Conservation (phyloP, 352 stramenopile genomes). For the Phytopythium delawarense region DNA sequence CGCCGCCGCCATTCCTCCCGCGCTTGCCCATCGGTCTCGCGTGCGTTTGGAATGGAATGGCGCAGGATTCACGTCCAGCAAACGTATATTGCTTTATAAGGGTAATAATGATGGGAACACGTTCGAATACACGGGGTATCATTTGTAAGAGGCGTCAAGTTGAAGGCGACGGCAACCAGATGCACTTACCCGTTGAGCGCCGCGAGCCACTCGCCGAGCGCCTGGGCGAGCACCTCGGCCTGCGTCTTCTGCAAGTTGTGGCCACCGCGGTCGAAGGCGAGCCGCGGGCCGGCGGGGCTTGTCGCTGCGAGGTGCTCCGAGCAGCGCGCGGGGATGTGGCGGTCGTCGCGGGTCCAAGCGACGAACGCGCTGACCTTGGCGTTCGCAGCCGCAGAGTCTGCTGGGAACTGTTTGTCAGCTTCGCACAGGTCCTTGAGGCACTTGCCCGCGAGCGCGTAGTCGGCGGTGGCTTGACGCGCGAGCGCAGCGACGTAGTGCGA, state of each 20-base stretch:
- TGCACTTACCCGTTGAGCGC: background rate
- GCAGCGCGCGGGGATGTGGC: constrained; percentile 55
- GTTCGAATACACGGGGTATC: background rate
- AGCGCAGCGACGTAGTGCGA: background rate
- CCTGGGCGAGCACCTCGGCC: constrained; percentile 26
- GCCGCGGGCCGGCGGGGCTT: constrained; percentile 27
- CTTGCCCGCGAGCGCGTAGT: background rate
- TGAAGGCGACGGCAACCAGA: background rate
- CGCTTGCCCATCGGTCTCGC: constrained; percentile 20
- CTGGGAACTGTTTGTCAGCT: background rate
- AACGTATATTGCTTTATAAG: background rate
- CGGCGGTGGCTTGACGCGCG: background rate
- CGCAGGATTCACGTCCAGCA: background rate
- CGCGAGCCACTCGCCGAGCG: constrained; percentile 42
- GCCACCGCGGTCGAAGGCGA: constrained; percentile 44
- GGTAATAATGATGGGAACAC: background rate
- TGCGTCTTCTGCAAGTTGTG: constrained; percentile 81
- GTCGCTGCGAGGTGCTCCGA: constrained; percentile 29
- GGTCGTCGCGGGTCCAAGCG: constrained; percentile 54
- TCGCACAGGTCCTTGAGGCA: background rate
- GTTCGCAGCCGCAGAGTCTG: too few relatives aligned
- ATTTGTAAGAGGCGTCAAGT: background rate
- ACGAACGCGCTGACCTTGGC: constrained; percentile 17
- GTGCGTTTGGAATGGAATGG: background rate
- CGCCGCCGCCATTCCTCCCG: constrained; percentile 7